Evolutionary conservation across 1,139 yeast species (phyloP).

Genomic region (Arxiozyma bovina): DNA sequence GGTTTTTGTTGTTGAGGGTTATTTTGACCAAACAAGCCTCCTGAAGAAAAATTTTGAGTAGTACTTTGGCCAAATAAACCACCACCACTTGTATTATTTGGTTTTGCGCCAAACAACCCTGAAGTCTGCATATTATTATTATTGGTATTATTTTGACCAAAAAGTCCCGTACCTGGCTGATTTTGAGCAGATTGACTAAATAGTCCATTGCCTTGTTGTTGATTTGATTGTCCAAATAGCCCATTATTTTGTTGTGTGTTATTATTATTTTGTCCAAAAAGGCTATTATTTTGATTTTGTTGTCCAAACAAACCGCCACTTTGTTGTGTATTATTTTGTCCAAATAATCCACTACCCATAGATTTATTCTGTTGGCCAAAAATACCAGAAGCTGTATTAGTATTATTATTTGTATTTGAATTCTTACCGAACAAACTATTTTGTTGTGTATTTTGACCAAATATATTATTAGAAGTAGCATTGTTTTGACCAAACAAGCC

Average conservation of each 20-base stretch:
- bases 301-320: slow-evolving; percentile 5
- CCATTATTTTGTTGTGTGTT: slow-evolving; percentile 22
- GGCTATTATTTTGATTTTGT: slow-evolving; percentile 16
- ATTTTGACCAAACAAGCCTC: slow-evolving; percentile 9
- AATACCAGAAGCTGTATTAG: slow-evolving; percentile 16
- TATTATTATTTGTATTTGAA: neutral
- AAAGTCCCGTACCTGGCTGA: slow-evolving; percentile 24
- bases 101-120: slow-evolving; percentile 14
- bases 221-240: slow-evolving; percentile 28
- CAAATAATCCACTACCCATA: slow-evolving; percentile 26
- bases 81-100: slow-evolving; percentile 8
- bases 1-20: slow-evolving; percentile 3
- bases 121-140: slow-evolving; percentile 8
- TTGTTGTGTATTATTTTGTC: slow-evolving; percentile 18
- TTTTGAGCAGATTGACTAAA: slow-evolving; percentile 27
- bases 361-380: slow-evolving; percentile 24
- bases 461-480: slow-evolving; percentile 27
- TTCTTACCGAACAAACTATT: slow-evolving; percentile 2
- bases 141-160: slow-evolving; percentile 26
- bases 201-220: slow-evolving; percentile 25
- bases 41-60: slow-evolving; percentile 14
- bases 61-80: slow-evolving; percentile 27
- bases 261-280: slow-evolving; percentile 25
- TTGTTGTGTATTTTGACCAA: slow-evolving; percentile 31
- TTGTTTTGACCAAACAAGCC: slow-evolving; percentile 24